phyloP scores from a whole-genome alignment of 331 rosid species.

The Spiraea crenata region DNA sequence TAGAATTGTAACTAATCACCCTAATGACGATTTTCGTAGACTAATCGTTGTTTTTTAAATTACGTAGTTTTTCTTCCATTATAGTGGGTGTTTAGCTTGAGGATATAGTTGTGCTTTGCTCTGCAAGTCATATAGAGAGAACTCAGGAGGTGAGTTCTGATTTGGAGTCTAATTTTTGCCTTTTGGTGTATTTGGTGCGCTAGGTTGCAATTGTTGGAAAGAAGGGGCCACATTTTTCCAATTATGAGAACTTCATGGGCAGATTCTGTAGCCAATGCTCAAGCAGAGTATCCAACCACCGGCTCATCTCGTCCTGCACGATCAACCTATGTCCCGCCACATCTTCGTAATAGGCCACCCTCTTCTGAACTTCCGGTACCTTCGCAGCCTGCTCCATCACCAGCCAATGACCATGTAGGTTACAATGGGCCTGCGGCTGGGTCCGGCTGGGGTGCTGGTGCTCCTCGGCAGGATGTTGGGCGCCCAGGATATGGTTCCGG shows the following conservation, averaged over 20 bases:
- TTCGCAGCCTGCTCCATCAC: slow-evolving; percentile 24
- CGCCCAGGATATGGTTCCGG: slow-evolving; percentile 40
- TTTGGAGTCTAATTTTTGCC: slow-evolving; percentile 16
- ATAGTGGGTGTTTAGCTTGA: slow-evolving; percentile 25
- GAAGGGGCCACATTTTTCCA: slow-evolving; percentile 29
- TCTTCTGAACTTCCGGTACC: slow-evolving; percentile 43
- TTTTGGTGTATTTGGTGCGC: slow-evolving; percentile 24
- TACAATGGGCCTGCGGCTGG: slow-evolving; percentile 41
- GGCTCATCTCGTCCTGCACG: slow-evolving; percentile 48
- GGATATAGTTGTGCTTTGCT: slow-evolving; percentile 21
- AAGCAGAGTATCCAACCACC: slow-evolving; percentile 29
- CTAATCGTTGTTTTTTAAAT: neutral
- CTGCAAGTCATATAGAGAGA: slow-evolving; percentile 16
- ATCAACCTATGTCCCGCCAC: slow-evolving; percentile 73
- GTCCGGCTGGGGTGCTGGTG: slow-evolving; percentile 39
- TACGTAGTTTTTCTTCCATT: neutral
- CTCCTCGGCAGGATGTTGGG: slow-evolving; percentile 41
- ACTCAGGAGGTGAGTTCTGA: slow-evolving; percentile 23
- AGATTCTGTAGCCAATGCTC: slow-evolving; percentile 63
- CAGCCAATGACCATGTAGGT: slow-evolving; percentile 30
- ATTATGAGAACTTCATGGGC: slow-evolving; percentile 70
- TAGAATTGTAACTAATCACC: neutral
- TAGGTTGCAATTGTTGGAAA: slow-evolving; percentile 16
- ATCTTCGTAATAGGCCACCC: slow-evolving; percentile 60
- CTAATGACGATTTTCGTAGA: neutral